These are phyloP conservation scores for Panicum miliaceum DNA, from an alignment of 176 grass and related monocot species.

Conservation along the genomic window DNA sequence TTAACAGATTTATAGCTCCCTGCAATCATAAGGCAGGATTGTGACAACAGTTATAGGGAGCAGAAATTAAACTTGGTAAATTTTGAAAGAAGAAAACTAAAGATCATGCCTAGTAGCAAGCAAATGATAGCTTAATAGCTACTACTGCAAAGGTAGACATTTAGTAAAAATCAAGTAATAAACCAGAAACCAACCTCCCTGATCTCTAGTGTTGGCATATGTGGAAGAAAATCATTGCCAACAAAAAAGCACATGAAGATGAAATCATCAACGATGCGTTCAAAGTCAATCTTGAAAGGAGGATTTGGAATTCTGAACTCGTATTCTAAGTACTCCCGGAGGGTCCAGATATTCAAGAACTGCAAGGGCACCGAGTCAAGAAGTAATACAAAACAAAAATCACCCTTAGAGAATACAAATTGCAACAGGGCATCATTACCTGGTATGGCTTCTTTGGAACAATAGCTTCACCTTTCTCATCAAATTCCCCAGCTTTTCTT, in stretches of 20 bases:
- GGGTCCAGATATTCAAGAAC: constrained; percentile 98
- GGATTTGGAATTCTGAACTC: constrained; percentile 93
- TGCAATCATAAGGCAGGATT: constrained; percentile 37
- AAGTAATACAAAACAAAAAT: constrained; percentile 22
- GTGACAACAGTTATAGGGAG: background rate
- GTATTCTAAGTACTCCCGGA: constrained; percentile 87
- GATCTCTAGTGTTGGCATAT: constrained; percentile 95
- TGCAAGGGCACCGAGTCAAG: constrained; percentile 33
- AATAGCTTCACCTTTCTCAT: constrained; percentile 77
- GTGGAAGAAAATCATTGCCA: constrained; percentile 98
- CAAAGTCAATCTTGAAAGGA: constrained; percentile 82
- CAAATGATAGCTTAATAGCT: constrained; percentile 15
- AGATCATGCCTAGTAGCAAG: constrained; percentile 13
- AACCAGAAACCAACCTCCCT: constrained; percentile 73
- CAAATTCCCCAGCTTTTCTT: constrained; percentile 88
- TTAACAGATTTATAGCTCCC: constrained; percentile 96
- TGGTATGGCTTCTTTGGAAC: constrained; percentile 91
- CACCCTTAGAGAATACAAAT: background rate
- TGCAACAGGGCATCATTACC: constrained; percentile 52
- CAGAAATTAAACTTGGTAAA: background rate
- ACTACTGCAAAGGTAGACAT: constrained; percentile 22
- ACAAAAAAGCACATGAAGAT: constrained; percentile 98
- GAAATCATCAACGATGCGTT: constrained; percentile 95
- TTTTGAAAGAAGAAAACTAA: constrained; percentile 12
- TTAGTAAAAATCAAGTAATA: constrained; percentile 25